Conservation (phyloP, 352 stramenopile genomes). For the Globisporangium takayamanum region DNA sequence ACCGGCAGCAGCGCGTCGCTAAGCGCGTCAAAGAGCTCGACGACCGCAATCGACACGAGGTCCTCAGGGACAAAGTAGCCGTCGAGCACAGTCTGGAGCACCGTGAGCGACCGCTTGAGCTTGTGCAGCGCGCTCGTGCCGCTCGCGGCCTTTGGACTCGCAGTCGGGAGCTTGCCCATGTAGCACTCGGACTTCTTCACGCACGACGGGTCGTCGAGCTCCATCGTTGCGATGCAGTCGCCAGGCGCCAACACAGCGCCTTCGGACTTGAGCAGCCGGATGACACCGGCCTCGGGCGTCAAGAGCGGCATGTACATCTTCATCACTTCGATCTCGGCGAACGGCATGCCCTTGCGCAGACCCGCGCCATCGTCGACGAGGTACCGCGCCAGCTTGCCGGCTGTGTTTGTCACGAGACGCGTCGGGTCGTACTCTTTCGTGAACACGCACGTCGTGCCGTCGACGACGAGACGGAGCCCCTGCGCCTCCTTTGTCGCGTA, state of each 20-base stretch:
- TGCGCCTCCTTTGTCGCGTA: conserved; percentile 92
- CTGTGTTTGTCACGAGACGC: conserved; percentile 95
- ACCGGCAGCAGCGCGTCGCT: conserved; percentile 73
- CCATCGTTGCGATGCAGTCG: conserved; percentile 96
- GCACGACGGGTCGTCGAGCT: conserved; percentile 97
- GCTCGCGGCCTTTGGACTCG: conserved; percentile 23
- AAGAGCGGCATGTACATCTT: conserved; percentile 99
- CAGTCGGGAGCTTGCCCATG: conserved; percentile 63
- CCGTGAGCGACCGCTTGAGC: conserved; percentile 64
- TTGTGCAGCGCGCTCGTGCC: conserved; percentile 57
- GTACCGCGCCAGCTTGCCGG: conserved; percentile 98
- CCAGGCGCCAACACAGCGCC: conserved; percentile 93
- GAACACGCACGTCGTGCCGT: conserved; percentile 96
- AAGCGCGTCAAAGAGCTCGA: conserved; percentile 76
- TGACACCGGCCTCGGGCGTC: conserved; percentile 94
- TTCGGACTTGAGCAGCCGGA: conserved; percentile 95
- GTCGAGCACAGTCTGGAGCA: conserved; percentile 91
- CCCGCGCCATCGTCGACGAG: conserved; percentile 95
- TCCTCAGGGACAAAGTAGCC: conserved; percentile 89
- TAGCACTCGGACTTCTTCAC: conserved; percentile 93
- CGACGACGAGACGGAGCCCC: conserved; percentile 90
- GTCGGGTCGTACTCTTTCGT: conserved; percentile 99
- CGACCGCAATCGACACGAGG: conserved; percentile 81
- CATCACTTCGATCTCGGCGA: conserved; percentile 96
- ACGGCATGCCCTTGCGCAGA: conserved; percentile 79